Evolutionary conservation across 352 stramenopile genomes (phyloP).

Genomic region (Globisporangium parvum): DNA sequence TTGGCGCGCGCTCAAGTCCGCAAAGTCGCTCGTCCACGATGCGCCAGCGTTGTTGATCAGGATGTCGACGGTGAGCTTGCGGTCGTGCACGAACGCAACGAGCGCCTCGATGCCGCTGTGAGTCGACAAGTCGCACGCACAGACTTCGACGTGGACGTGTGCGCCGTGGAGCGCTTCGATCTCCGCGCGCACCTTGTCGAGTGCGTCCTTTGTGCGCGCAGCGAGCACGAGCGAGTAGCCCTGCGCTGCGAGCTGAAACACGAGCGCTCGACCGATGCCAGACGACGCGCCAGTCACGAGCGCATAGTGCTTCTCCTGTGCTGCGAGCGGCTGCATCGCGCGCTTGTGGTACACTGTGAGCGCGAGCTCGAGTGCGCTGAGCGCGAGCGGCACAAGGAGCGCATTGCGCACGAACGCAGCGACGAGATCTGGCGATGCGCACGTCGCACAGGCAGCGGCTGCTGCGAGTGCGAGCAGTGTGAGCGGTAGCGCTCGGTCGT

Average conservation of each 20-base stretch:
- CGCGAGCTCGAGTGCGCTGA: constrained; percentile 30
- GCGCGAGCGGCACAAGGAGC: too few species aligned
- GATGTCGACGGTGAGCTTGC: constrained; percentile 71
- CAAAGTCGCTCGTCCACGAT: constrained; percentile 37
- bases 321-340: constrained; percentile 39
- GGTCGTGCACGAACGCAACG: constrained; percentile 42
- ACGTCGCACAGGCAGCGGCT: too few species aligned
- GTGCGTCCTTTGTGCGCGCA: constrained; percentile 41
- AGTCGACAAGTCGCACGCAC: constrained; percentile 51
- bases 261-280: constrained; percentile 72
- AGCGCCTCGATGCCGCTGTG: constrained; percentile 45
- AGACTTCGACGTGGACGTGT: constrained; percentile 50
- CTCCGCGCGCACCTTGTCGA: constrained; percentile 65
- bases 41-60: constrained; percentile 80
- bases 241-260: constrained; percentile 70
- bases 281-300: constrained; percentile 71
- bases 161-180: constrained; percentile 67
- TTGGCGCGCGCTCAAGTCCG: constrained; percentile 23
- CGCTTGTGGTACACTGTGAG: constrained; percentile 63
- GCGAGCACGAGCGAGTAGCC: constrained; percentile 76
- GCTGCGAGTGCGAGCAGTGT: too few species aligned
- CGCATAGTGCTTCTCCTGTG: constrained; percentile 47
- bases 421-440: too few species aligned
- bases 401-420: constrained; percentile 9
- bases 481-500: too few species aligned